A percentile compares a stretch with the other conserved stretches of the same genome.
Conservation (phyloP, 441 rosid species). For the Capsella rubella region DNA sequence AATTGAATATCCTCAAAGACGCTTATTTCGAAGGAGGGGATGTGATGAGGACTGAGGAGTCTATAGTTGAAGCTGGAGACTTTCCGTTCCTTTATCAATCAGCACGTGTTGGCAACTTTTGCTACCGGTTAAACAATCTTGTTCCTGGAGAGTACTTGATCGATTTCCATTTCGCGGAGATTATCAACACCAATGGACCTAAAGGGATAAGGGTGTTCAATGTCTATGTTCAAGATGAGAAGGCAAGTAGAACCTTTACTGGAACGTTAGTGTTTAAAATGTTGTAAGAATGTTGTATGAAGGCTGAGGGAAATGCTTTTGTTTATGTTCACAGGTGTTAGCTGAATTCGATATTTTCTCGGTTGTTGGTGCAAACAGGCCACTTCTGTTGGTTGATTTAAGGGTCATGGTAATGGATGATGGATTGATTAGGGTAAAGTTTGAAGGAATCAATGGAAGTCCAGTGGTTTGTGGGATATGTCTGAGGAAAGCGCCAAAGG, state of each 20-base stretch:
- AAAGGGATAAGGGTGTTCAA: slow-evolving; percentile 84
- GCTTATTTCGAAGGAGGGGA: slow-evolving; percentile 72
- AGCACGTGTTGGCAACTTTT: slow-evolving; percentile 77
- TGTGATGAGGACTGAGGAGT: slow-evolving; percentile 71
- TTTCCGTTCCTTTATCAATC: slow-evolving; percentile 74
- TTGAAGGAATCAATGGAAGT: slow-evolving; percentile 79
- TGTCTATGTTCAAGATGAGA: slow-evolving; percentile 86
- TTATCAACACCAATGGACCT: slow-evolving; percentile 82
- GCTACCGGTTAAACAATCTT: slow-evolving; percentile 59
- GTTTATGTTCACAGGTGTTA: slow-evolving; percentile 64
- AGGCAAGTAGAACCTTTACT: slow-evolving; percentile 53
- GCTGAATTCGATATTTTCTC: slow-evolving; percentile 84
- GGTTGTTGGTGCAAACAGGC: slow-evolving; percentile 83
- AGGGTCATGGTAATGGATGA: slow-evolving; percentile 71
- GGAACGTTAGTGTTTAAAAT: not conserved
- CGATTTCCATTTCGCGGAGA: slow-evolving; percentile 89
- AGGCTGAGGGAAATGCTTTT: slow-evolving; percentile 15
- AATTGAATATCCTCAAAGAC: slow-evolving; percentile 55
- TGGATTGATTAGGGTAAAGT: slow-evolving; percentile 62
- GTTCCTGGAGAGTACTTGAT: slow-evolving; percentile 67
- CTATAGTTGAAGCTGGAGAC: slow-evolving; percentile 78
- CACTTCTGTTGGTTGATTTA: slow-evolving; percentile 71
- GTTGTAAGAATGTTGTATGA: not conserved
- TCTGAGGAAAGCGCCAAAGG: slow-evolving; percentile 70
- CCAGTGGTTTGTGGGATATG: slow-evolving; percentile 78